A percentile compares a stretch with the other conserved stretches of the same genome.
These are phyloP conservation scores for Salix dunnii DNA, from an alignment of 345 rosid species.

Conservation along the genomic window DNA sequence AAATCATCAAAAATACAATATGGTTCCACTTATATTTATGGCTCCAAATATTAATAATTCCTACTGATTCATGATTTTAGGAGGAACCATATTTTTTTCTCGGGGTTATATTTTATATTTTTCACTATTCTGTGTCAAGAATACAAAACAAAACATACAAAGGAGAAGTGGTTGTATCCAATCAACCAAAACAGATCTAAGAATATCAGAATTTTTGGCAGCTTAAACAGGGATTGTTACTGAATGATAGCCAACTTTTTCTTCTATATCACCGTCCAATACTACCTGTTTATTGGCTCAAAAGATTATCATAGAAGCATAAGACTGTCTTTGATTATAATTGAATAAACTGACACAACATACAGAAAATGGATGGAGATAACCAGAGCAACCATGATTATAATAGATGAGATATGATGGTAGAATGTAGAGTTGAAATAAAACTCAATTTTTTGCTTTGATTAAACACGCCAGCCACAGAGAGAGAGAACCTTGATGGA, in stretches of 20 bases:
- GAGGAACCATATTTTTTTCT: too few species aligned
- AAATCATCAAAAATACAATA: not conserved
- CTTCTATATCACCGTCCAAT: not conserved
- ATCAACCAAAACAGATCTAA: not conserved
- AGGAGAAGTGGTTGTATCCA: not conserved
- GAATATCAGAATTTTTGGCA: not conserved
- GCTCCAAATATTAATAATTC: not conserved
- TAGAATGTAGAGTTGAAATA: not conserved
- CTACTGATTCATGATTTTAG: not conserved
- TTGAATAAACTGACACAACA: not conserved
- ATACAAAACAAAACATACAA: not conserved
- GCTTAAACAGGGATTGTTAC: not conserved
- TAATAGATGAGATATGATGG: not conserved
- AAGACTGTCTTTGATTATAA: not conserved
- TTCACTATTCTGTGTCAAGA: not conserved
- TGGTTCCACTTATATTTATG: too few species aligned
- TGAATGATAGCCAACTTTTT: not conserved
- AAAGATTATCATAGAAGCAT: not conserved
- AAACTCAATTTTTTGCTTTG: not conserved
- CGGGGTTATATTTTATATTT: not conserved
- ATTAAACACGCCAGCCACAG: not conserved
- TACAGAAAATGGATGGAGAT: not conserved
- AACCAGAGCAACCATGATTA: not conserved
- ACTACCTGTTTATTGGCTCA: not conserved
- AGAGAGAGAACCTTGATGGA: conserved; percentile 60